Evolutionary conservation across 768 basidiomycete species (phyloP).

Genomic region (Boletus sensibilis): DNA sequence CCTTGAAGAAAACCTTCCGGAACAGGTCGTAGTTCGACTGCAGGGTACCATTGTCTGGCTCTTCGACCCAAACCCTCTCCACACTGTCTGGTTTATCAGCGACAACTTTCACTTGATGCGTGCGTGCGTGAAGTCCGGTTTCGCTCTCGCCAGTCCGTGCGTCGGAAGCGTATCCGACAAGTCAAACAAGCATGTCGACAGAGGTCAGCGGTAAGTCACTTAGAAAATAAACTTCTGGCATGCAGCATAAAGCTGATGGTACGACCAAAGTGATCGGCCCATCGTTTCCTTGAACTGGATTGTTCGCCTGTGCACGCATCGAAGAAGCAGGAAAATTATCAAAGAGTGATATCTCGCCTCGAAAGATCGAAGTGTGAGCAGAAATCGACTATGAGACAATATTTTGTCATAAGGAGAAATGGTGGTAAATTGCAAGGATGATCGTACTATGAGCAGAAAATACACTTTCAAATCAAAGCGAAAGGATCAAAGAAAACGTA

Average conservation of each 20-base stretch:
- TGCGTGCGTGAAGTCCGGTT: conserved; percentile 50
- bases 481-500: too few species aligned
- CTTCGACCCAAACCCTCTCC: conserved; percentile 59
- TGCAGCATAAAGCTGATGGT: neutral
- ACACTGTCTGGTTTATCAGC: conserved; percentile 35
- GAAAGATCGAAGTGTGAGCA: too few species aligned
- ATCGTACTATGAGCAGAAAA: too few species aligned
- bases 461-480: too few species aligned
- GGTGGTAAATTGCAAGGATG: too few species aligned
- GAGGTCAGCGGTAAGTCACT: neutral
- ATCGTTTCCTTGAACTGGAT: too few species aligned
- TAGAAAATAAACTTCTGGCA: conserved; percentile 58
- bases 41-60: conserved; percentile 35
- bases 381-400: too few species aligned
- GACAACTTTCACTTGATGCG: neutral
- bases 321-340: too few species aligned
- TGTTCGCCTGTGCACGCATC: too few species aligned
- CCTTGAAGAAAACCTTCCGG: conserved; percentile 62
- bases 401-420: too few species aligned
- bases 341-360: too few species aligned
- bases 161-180: conserved; percentile 46
- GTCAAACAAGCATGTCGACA: neutral
- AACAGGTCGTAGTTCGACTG: conserved; percentile 66
- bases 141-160: conserved; percentile 64
- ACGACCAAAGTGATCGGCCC: too few species aligned